phyloP scores from a whole-genome alignment of 208 protist species.

The Plasmodiophora brassicae region DNA sequence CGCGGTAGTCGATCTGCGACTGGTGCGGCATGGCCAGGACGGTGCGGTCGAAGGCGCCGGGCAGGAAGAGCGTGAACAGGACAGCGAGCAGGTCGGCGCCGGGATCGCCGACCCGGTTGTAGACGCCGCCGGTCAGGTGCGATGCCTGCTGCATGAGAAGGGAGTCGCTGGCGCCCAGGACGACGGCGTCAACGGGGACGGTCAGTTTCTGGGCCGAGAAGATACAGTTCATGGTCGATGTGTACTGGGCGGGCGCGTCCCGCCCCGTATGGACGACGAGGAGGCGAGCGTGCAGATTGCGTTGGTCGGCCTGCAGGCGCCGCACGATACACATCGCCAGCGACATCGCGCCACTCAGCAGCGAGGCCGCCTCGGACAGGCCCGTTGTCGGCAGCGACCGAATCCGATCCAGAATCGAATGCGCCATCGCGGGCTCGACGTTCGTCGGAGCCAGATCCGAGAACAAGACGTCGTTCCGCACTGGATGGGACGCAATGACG shows the following conservation, averaged over 20 bases:
- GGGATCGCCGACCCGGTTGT: not conserved
- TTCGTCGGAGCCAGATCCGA: not conserved
- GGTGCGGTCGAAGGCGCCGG: not conserved
- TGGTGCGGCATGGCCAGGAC: slow-evolving; percentile 13
- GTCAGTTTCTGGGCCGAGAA: slow-evolving; percentile 7
- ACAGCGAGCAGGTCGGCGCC: not conserved
- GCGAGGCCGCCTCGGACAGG: not conserved
- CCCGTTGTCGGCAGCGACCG: not conserved
- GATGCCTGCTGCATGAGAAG: slow-evolving; percentile 5
- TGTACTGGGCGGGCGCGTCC: not conserved
- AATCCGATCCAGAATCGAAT: not conserved
- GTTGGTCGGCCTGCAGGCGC: not conserved
- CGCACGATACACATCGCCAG: slow-evolving; percentile 8
- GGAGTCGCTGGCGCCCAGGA: not conserved
- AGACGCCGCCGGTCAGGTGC: not conserved
- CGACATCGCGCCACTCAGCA: not conserved
- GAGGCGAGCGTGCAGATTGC: not conserved
- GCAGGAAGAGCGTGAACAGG: slow-evolving; percentile 10
- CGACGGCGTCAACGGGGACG: not conserved
- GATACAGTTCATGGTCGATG: slow-evolving; percentile 10
- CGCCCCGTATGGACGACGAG: not conserved
- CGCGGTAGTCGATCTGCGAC: slow-evolving; percentile 1
- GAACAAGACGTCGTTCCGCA: not conserved
- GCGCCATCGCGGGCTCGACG: not conserved
- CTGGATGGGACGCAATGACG: not conserved